Evolutionary conservation across 2,329 filamentous ascomycete genomes (phyloP).

Genomic region (Microsporum audouinii): DNA sequence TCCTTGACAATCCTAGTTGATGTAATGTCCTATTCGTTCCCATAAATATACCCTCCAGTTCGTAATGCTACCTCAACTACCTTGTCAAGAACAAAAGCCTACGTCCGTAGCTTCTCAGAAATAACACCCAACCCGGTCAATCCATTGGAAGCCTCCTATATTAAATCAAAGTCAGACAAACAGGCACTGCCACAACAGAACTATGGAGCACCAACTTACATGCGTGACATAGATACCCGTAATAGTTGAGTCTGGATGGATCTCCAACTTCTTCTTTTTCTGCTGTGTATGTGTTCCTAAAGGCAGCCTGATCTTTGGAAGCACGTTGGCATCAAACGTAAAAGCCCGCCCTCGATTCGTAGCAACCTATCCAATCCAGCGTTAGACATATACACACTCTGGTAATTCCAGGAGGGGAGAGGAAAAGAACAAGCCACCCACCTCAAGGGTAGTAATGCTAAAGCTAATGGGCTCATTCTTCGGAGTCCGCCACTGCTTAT

Average conservation of each 20-base stretch:
- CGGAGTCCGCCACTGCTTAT: constrained; percentile 5
- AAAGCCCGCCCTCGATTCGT: constrained; percentile 15
- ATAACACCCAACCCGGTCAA: background rate
- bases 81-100: too few species aligned
- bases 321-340: constrained; percentile 14
- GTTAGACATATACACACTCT: background rate
- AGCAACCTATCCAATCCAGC: constrained; percentile 8
- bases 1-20: too few species aligned
- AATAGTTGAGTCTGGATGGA: constrained; percentile 13
- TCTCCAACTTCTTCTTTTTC: constrained; percentile 10
- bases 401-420: background rate
- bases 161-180: background rate
- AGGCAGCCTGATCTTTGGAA: constrained; percentile 13
- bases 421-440: background rate
- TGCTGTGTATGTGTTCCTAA: constrained; percentile 4
- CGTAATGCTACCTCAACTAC: background rate
- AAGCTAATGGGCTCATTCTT: background rate
- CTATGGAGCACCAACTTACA: constrained; percentile 9
- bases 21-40: background rate
- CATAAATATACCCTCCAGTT: background rate
- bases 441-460: background rate
- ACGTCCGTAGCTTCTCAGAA: background rate
- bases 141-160: background rate
- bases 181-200: background rate
- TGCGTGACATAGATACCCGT: constrained; percentile 18